A percentile compares a stretch with the other conserved stretches of the same genome.
Evolutionary conservation across 305 asterid genomes (phyloP).

Genomic region (Rubia balearica): DNA sequence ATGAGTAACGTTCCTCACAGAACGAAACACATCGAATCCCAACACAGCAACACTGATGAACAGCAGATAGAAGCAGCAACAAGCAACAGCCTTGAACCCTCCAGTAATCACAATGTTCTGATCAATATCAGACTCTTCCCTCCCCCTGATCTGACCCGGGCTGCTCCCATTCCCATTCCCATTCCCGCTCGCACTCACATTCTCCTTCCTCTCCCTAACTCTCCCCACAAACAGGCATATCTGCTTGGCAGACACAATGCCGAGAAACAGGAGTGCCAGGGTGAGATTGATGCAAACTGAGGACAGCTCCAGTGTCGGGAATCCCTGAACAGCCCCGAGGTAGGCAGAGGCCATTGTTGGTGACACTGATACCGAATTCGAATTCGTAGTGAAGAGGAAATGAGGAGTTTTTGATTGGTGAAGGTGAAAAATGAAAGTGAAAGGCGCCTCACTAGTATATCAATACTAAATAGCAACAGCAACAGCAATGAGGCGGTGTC

Average conservation of each 20-base stretch:
- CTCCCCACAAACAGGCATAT: slow-evolving; percentile 56
- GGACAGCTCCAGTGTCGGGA: slow-evolving; percentile 62
- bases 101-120: slow-evolving; percentile 47
- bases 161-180: slow-evolving; percentile 33
- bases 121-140: slow-evolving; percentile 36
- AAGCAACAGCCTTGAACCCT: slow-evolving; percentile 50
- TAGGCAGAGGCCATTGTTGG: slow-evolving; percentile 21
- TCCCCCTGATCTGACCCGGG: slow-evolving; percentile 26
- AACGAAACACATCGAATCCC: slow-evolving; percentile 52
- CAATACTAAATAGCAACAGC: slow-evolving; percentile 20
- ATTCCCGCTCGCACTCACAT: slow-evolving; percentile 16
- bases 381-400: slow-evolving; percentile 20
- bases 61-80: slow-evolving; percentile 64
- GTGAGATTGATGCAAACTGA: slow-evolving; percentile 74
- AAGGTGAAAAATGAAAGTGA: slow-evolving; percentile 31
- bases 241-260: slow-evolving; percentile 60
- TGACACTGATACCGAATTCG: slow-evolving; percentile 1
- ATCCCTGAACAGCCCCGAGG: slow-evolving; percentile 29
- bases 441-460: slow-evolving; percentile 18
- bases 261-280: slow-evolving; percentile 52
- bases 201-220: slow-evolving; percentile 45
- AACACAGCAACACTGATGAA: slow-evolving; percentile 53
- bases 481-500: slow-evolving; percentile 19
- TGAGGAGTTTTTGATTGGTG: slow-evolving; percentile 31
- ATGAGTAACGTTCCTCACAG: slow-evolving; percentile 35